Base-by-base conservation (phyloP, 768 basidiomycete genomes). In the Auricularia heimuer region DNA sequence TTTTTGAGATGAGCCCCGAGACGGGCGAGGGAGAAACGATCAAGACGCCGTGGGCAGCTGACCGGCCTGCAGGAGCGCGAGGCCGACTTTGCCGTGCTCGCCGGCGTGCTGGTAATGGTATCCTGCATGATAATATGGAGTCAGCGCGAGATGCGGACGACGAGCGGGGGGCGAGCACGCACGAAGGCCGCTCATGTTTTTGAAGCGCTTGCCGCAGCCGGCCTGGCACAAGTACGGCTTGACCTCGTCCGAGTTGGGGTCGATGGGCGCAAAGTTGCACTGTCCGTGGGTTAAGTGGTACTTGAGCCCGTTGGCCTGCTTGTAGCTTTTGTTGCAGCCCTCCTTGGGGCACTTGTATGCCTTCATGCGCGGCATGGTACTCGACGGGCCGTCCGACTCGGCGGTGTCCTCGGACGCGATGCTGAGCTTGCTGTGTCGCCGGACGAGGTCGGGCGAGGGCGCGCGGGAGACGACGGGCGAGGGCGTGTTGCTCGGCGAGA, bases 71-170 rank as follows among this genome's bases (percentile, higher is more conserved):
- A 98, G 82, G 70, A 97, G 77, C 54, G 87, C 84, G 0, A 98
- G 80, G 4, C 97, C 97, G 47, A 92, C 81, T 4, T 90, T 88
- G 3, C 96, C 96, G 75, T 99, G 96, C 51, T 94, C 93, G 12
- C 96, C 96, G 21, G 90, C 90, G 76, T 98, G 96, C 75, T 94
- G 90, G 73, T 98, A 98, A 76, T 98, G 96, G 68, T 98, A 98
- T 71, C 78, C 45, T n/a, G 36, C 62, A 42, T 35, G 44, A 47
- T 11, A 33, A n/a, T 12, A 29, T 61, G 24, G n/a, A 33, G n/a
- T 54, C 2, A 63, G 3, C 10, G 35, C n/a, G 16, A 14, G 21
- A 6, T 18, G 4, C 62, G 11, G 44, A 18, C 45, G 54, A 21
- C 21, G 51, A 3, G 6, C 18, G 6, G 65, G 18, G 58, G 12